phyloP scores from a whole-genome alignment of 2,329 filamentous ascomycete genomes.

The Rutstroemia sp. region DNA sequence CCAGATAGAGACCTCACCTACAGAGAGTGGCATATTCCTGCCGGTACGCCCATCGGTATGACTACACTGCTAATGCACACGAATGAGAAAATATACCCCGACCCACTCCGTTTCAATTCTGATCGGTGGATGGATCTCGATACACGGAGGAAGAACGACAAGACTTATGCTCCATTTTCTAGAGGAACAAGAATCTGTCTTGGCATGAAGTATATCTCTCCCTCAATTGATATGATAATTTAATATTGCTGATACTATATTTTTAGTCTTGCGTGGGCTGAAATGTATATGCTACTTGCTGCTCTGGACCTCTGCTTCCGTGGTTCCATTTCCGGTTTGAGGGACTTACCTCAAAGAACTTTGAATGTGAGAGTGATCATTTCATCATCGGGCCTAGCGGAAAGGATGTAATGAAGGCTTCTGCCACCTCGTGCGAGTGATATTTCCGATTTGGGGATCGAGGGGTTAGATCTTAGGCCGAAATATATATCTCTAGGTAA shows the following conservation, averaged over 20 bases:
- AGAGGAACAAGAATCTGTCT: conserved; percentile 36
- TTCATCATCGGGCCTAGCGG: conserved; percentile 11
- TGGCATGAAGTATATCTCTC: conserved; percentile 23
- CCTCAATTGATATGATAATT: not conserved
- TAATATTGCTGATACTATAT: not conserved
- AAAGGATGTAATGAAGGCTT: not conserved
- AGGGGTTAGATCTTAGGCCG: too few relatives aligned
- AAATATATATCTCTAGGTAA: too few relatives aligned
- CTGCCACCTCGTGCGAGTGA: not conserved
- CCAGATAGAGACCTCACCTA: conserved; percentile 16
- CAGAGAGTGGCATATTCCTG: conserved; percentile 16
- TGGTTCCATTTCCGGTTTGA: conserved; percentile 9
- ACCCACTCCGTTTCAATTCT: conserved; percentile 33
- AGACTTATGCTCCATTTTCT: conserved; percentile 34
- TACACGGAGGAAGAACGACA: conserved; percentile 30
- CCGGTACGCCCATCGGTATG: conserved; percentile 33
- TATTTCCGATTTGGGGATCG: too few relatives aligned
- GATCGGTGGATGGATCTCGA: conserved; percentile 34
- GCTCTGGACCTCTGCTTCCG: conserved; percentile 7
- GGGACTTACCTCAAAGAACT: conserved; percentile 1
- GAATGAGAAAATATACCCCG: conserved; percentile 31
- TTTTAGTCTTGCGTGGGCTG: conserved; percentile 11
- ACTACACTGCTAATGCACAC: conserved; percentile 33
- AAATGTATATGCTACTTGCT: conserved; percentile 8
- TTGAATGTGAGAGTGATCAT: conserved; percentile 11